phyloP scores from a whole-genome alignment of 2,329 filamentous ascomycete species.

The Phaeosphaeria sp. region DNA sequence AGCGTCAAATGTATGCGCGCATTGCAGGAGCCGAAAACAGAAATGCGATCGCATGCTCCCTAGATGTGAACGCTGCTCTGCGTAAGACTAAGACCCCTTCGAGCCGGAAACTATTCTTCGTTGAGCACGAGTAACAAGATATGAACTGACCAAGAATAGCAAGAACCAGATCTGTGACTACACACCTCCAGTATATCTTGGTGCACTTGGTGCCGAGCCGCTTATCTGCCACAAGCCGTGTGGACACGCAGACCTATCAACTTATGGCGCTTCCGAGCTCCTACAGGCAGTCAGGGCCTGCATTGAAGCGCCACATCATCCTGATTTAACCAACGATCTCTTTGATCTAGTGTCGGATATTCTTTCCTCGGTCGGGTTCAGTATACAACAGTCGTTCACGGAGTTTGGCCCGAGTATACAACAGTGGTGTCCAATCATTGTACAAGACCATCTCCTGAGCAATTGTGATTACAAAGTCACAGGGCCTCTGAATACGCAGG shows the following conservation, averaged over 20 bases:
- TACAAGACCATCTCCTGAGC: constrained; percentile 6
- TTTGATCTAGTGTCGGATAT: constrained; percentile 9
- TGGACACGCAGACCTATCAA: constrained; percentile 13
- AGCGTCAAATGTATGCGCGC: constrained; percentile 18
- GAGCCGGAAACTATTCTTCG: not conserved
- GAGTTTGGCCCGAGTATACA: constrained; percentile 20
- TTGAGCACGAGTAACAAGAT: not conserved
- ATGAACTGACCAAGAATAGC: constrained; percentile 1
- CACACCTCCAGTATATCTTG: constrained; percentile 4
- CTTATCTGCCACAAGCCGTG: constrained; percentile 9
- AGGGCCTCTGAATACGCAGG: not conserved
- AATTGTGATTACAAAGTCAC: constrained; percentile 4
- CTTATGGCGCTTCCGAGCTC: constrained; percentile 8
- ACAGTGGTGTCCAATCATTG: constrained; percentile 23
- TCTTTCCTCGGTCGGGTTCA: constrained; percentile 8
- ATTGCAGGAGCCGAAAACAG: constrained; percentile 21
- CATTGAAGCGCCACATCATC: constrained; percentile 1
- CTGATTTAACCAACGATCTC: constrained; percentile 1
- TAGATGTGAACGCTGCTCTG: constrained; percentile 14
- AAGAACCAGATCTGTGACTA: constrained; percentile 19
- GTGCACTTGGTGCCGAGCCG: not conserved
- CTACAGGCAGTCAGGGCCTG: constrained; percentile 7
- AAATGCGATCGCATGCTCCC: constrained; percentile 14
- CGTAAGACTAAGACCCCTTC: constrained; percentile 3
- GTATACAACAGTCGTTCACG: constrained; percentile 4